Evolutionary conservation across 805 yeast species (phyloP), one percentile per base, ranked within the genome.

Genomic region (Sugiyamaella boreocaroliniensis): DNA sequence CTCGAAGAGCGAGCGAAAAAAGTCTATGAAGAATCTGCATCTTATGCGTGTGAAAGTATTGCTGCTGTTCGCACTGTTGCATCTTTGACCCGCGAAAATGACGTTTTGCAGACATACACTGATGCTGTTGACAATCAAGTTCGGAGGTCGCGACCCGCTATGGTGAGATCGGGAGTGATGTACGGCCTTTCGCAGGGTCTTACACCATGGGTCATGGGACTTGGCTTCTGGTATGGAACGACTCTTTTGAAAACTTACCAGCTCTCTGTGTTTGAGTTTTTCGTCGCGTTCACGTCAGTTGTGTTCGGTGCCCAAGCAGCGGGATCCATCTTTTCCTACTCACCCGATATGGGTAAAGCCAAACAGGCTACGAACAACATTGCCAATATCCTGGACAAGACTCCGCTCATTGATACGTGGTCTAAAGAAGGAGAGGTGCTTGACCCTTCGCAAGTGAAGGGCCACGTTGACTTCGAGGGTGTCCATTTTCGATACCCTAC

Each of bases 401-500:
- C 44, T 26, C 76, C 76, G 6, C 45, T 51, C 19, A 67, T 66
- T 47, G 76, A 72, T 49, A 56, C 64, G 11, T 61, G 64, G 63
- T 49, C 60, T 14, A 40, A 43, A 5, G 62, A 59, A 8, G 74
- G 75, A 2, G 53, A 55, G 8, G 52, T 53, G 2, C 61, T 71
- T 8, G 62, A 60, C 19, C 73, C 60, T 41, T 61, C 53, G 9
- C 49, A 49, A 0, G 71, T 73, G 42, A 49, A 61, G 14, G 90
- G 90, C 18, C 68, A 72, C 15, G 75, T 89, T 14, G 68, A 63
- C 29, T 79, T 89, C 59, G 51, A 69, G 9, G 69, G 82, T 56
- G 82, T 90, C 4, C 65, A 69, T 3, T 92, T 89, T 68, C 61
- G 76, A 2, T 92, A 89, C 66, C 81, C 85, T 1, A 71, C 83